Percentiles rank a stretch among this genome's conserved stretches.
These are phyloP conservation scores for Colletotrichum tamarilloi DNA, from an alignment of 2,329 filamentous ascomycete genomes.

Conservation along the genomic window DNA sequence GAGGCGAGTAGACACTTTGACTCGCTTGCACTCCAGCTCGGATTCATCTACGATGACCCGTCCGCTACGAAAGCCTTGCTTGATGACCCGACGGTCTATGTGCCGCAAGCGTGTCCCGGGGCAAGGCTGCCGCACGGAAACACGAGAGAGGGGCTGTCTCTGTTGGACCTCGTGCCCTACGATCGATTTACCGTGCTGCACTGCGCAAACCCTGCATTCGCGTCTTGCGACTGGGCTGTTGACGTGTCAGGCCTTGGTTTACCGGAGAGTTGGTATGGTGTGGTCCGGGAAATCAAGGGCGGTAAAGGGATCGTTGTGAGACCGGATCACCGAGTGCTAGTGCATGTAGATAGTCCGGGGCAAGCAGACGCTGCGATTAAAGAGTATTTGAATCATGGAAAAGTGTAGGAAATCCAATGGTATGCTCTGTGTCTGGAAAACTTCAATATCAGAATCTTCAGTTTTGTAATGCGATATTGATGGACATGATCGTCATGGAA, in stretches of 20 bases:
- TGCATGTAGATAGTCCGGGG: not conserved
- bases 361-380: constrained; percentile 3
- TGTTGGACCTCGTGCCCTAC: constrained; percentile 26
- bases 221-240: constrained; percentile 20
- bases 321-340: constrained; percentile 23
- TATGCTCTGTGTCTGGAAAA: not conserved
- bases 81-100: constrained; percentile 9
- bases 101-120: constrained; percentile 18
- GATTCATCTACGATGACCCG: constrained; percentile 21
- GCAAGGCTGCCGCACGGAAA: constrained; percentile 22
- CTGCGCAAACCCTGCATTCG: constrained; percentile 5
- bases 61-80: constrained; percentile 1
- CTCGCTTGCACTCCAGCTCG: constrained; percentile 28
- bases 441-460: no score
- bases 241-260: constrained; percentile 16
- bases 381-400: constrained; percentile 1
- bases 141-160: not conserved
- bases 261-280: constrained; percentile 10
- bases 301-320: constrained; percentile 23
- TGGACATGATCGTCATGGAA: no score
- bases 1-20: constrained; percentile 28
- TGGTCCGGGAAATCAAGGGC: constrained; percentile 11
- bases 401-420: not conserved
- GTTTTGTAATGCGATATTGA: no score
- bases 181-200: constrained; percentile 27